Percentiles rank a stretch among this genome's conserved stretches.
Evolutionary conservation across 1,139 yeast genomes (phyloP).

Genomic region (Saccharomycopsis crataegensis): DNA sequence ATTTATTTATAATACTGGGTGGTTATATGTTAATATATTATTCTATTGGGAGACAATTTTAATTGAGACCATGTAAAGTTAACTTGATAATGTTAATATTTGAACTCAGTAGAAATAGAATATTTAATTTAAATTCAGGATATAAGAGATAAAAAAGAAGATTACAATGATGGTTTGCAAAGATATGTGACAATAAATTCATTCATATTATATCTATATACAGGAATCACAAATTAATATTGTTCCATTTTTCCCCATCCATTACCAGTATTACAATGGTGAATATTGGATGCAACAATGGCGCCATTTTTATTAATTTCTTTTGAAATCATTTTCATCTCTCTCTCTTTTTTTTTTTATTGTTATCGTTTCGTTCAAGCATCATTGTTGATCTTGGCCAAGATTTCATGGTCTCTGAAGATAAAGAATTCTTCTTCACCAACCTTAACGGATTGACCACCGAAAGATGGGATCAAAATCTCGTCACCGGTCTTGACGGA

Average conservation of each 20-base stretch:
- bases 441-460: conserved; percentile 81
- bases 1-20: background rate
- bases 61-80: background rate
- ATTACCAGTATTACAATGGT: too few relatives aligned
- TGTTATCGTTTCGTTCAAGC: background rate
- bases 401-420: conserved; percentile 86
- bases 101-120: too few relatives aligned
- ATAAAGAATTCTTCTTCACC: conserved; percentile 73
- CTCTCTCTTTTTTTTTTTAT: background rate
- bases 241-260: too few relatives aligned
- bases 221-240: too few relatives aligned
- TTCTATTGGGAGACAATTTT: background rate
- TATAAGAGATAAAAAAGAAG: too few relatives aligned
- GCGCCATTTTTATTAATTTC: background rate
- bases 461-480: conserved; percentile 86
- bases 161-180: too few relatives aligned
- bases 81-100: background rate
- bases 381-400: conserved; percentile 59
- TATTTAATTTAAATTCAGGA: too few relatives aligned
- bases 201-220: background rate
- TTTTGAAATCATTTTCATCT: background rate
- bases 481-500: conserved; percentile 83
- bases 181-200: background rate
- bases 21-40: background rate
- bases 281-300: background rate